These are phyloP conservation scores for Penicillium aurantiogriseum DNA, from an alignment of 2,329 filamentous ascomycete genomes.

Conservation along the genomic window DNA sequence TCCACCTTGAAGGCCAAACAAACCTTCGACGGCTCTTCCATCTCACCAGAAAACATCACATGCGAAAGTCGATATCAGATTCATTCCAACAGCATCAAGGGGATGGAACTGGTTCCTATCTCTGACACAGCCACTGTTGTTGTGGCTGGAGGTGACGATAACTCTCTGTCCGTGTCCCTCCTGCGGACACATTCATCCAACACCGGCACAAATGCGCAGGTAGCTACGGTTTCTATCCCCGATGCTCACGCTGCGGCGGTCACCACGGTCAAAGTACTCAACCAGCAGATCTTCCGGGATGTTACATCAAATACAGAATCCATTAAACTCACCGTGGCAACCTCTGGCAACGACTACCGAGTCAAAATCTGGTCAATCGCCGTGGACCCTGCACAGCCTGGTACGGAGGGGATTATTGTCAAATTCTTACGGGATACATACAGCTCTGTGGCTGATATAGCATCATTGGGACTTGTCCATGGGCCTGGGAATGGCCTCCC, in stretches of 20 bases:
- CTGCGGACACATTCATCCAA: slow-evolving; percentile 25
- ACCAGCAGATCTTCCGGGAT: slow-evolving; percentile 2
- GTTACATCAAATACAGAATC: slow-evolving; percentile 1
- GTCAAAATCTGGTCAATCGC: slow-evolving; percentile 45
- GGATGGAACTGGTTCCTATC: slow-evolving; percentile 38
- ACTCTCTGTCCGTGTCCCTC: slow-evolving; percentile 65
- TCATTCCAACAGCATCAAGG: slow-evolving; percentile 81
- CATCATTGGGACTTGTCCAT: slow-evolving; percentile 47
- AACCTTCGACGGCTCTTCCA: slow-evolving; percentile 23
- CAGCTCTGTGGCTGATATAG: slow-evolving; percentile 57
- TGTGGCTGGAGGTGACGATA: slow-evolving; percentile 84
- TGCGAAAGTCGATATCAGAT: slow-evolving; percentile 50
- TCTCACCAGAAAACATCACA: slow-evolving; percentile 20
- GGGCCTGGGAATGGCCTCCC: slow-evolving; percentile 10
- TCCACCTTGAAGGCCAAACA: slow-evolving; percentile 20
- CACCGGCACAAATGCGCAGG: slow-evolving; percentile 13
- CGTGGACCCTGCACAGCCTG: slow-evolving; percentile 26
- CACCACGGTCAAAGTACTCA: slow-evolving; percentile 39
- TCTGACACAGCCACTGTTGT: slow-evolving; percentile 50
- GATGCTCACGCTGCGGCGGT: slow-evolving; percentile 48
- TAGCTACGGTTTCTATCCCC: slow-evolving; percentile 38
- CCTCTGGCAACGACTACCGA: slow-evolving; percentile 49
- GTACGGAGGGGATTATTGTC: slow-evolving; percentile 25
- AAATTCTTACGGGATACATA: slow-evolving; percentile 33
- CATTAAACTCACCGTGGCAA: slow-evolving; percentile 30